Base-by-base conservation (phyloP, 176 grass and related monocot species). In the Stipa capillata region DNA sequence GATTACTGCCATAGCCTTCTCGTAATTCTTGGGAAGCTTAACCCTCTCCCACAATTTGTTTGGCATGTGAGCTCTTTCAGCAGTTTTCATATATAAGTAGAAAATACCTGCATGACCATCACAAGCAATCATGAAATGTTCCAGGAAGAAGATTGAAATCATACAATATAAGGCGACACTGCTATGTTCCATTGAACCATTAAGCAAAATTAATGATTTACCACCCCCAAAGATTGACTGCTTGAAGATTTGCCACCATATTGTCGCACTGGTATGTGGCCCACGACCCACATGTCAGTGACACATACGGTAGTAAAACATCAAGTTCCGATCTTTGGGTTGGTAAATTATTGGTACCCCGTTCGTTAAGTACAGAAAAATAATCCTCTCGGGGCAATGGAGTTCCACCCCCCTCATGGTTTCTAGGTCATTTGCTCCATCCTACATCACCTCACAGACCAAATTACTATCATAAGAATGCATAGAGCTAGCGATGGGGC, bases 71-170 rank as follows among this genome's bases (percentile, higher is more conserved):
- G 93, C 90, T 79, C 94, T 97, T 87, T 97, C 94, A 32, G 90
- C 88, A 52, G 94, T 97, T 89, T 97, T 97, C 88, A 97, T 97
- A 61, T 97, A 97, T 33, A 97, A 77, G 66, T 91, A 97, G 85
- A 97, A 93, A 15, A 97, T 41, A 48, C 90, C 93, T 97, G 83
- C 74, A 89, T 6, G 37, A 63, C 8, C 42, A 81, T 57, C 24
- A 58, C 29, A 58, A 8, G 3, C 3, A 55, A 25, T 54, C 54
- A 57, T 5, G 1, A 57, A 28, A 57, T 2, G 54, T 28, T 14
- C 54, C 4, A 11, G 48, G 25, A 52, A 7, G 39, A 84, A 75
- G 10, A 69, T 14, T 57, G n/a, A 28, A 57, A 57, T n/a, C n/a
- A n/a, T n/a, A n/a, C n/a, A n/a, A n/a, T n/a, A n/a, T n/a, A n/a